phyloP scores from a whole-genome alignment of 257 asterid species.

The Salvia splendens region DNA sequence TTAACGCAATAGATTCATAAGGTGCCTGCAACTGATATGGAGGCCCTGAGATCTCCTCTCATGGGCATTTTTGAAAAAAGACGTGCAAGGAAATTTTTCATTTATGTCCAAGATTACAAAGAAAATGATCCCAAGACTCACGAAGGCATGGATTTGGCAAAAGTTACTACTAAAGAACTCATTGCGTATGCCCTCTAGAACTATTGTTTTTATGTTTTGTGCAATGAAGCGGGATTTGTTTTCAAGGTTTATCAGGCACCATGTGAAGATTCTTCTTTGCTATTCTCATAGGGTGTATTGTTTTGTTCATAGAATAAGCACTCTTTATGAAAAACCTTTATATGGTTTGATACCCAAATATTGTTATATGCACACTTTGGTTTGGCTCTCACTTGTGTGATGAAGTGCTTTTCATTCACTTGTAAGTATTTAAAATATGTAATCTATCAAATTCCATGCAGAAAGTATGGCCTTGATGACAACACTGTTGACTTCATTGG shows the following conservation, averaged over 20 bases:
- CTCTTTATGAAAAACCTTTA: background rate
- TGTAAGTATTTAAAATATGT: slow-evolving; percentile 9
- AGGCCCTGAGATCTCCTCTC: slow-evolving; percentile 94
- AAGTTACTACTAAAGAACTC: slow-evolving; percentile 79
- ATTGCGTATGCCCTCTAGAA: slow-evolving; percentile 60
- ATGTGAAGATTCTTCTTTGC: slow-evolving; percentile 1
- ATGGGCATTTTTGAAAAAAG: slow-evolving; percentile 98
- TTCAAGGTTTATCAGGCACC: slow-evolving; percentile 7
- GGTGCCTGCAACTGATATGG: slow-evolving; percentile 95
- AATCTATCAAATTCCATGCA: slow-evolving; percentile 35
- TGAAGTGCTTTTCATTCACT: background rate
- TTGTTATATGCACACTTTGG: background rate
- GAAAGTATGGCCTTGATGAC: slow-evolving; percentile 93
- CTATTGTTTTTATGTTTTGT: slow-evolving; percentile 20
- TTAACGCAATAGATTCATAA: slow-evolving; percentile 70
- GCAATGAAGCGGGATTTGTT: slow-evolving; percentile 2
- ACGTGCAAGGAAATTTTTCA: slow-evolving; percentile 91
- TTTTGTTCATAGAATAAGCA: background rate
- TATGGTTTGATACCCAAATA: slow-evolving; percentile 10
- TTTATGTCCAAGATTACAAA: slow-evolving; percentile 84
- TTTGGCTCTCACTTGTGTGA: background rate
- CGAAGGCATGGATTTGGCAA: slow-evolving; percentile 89
- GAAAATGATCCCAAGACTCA: slow-evolving; percentile 85
- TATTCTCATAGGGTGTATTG: background rate
- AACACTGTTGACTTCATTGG: slow-evolving; percentile 92